Evolutionary conservation across 352 stramenopile genomes (phyloP), one percentile per base, ranked within the genome.

Genomic region (Globisporangium viniferum): DNA sequence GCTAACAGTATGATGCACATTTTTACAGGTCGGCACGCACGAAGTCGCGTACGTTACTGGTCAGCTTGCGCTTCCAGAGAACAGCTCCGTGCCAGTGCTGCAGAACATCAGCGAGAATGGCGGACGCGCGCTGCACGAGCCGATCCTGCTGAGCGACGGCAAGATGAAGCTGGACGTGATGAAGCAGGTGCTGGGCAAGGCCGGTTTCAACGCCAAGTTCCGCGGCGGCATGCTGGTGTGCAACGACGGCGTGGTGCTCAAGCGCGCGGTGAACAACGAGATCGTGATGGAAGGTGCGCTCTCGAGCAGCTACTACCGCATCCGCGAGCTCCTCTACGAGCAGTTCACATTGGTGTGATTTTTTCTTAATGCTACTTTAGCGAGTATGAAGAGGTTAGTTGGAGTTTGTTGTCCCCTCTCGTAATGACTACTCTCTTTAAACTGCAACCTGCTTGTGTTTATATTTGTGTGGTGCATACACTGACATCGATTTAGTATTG

Each of bases 111-210:
- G 77, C 27, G 79, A 84, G 33, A 80, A 76, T 5, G 71, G 60
- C 22, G 74, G 71, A 0, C 69, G 63, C 22, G 75, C 73, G 18
- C 80, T 76, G 3, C 89, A 96, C 71, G 81, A 92, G 29, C 89
- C 89, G 14, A 92, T 96, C 53, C 67, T 95, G 59, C 77, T 96
- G 57, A 95, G 86, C 60, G 87, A 96, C 55, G 89, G 88, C 75
- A 95, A 95, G 75, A 87, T 95, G 73, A 96, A 94, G 74, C 76
- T 96, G 65, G 86, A 94, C 66, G 79, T 94, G 66, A 94, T 96
- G 88, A 95, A 95, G 73, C 87, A 95, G 69, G 81, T 95, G 62
- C 74, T 96, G 36, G 85, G 84, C 46, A 93, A 93, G 57, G 86
- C 88, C 12, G 89, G 88, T 0, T 96, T 95, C 74, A 89, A 96